phyloP scores from a whole-genome alignment of 2,329 filamentous ascomycete genomes.

The Penicillium paneum region DNA sequence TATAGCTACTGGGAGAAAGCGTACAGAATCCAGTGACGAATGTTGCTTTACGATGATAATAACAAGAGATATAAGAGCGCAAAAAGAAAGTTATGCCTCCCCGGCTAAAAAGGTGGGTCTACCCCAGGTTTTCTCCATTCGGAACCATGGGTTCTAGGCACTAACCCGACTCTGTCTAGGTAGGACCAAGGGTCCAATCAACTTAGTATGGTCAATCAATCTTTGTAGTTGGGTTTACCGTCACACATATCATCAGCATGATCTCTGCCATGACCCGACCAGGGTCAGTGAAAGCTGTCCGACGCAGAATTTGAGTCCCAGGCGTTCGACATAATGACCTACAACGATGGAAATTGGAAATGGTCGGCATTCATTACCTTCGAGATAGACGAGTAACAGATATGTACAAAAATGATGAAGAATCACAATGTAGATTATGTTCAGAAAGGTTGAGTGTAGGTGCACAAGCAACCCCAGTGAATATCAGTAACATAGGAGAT shows the following conservation, averaged over 20 bases:
- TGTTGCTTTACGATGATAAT: neutral
- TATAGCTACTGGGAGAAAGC: too few relatives aligned
- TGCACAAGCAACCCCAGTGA: neutral
- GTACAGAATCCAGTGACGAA: neutral
- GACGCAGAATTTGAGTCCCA: neutral
- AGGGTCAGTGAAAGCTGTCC: neutral
- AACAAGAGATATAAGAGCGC: neutral
- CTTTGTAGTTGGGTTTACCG: neutral
- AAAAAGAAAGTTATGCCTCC: neutral
- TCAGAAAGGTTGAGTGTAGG: neutral
- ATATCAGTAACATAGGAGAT: constrained; percentile 6
- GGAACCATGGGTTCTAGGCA: neutral
- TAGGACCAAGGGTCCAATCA: neutral
- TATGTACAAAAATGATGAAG: too few relatives aligned
- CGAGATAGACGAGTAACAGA: neutral
- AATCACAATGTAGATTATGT: neutral
- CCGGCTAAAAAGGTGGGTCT: neutral
- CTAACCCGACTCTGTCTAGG: neutral
- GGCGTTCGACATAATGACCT: neutral
- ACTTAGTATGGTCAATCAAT: neutral
- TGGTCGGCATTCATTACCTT: neutral
- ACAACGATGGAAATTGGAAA: neutral
- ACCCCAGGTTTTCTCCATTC: neutral
- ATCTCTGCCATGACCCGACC: neutral
- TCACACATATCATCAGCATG: neutral